phyloP scores from a whole-genome alignment of 805 yeast genomes.

The Kazachstania viticola region DNA sequence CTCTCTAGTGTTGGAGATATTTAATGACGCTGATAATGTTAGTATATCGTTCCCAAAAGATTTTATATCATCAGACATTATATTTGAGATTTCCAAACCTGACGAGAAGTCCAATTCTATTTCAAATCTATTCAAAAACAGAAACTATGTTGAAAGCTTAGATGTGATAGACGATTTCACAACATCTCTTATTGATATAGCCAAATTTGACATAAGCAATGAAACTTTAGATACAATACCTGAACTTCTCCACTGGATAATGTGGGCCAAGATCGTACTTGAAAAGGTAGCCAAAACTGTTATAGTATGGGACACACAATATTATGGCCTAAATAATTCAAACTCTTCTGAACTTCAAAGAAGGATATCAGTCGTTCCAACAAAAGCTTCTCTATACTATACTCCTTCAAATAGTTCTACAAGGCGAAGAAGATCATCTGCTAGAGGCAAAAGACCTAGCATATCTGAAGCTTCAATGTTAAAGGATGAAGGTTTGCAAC shows the following conservation, averaged over 20 bases:
- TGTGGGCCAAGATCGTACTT: slow-evolving; percentile 19
- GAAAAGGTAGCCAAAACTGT: slow-evolving; percentile 5
- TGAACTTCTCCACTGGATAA: slow-evolving; percentile 22
- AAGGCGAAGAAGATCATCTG: slow-evolving; percentile 21
- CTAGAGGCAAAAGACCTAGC: slow-evolving; percentile 20
- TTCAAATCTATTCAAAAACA: neutral
- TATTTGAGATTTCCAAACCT: slow-evolving; percentile 3
- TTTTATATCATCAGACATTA: slow-evolving; percentile 14
- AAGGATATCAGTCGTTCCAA: neutral
- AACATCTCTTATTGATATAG: slow-evolving; percentile 13
- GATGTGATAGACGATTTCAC: slow-evolving; percentile 22
- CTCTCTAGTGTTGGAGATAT: slow-evolving; percentile 17
- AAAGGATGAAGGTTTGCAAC: slow-evolving; percentile 26
- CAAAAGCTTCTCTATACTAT: no score
- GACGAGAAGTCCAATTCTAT: neutral
- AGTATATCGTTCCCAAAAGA: slow-evolving; percentile 19
- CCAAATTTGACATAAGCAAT: slow-evolving; percentile 22
- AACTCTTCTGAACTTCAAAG: neutral
- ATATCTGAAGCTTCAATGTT: slow-evolving; percentile 23
- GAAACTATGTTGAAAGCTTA: slow-evolving; percentile 5
- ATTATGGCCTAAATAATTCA: neutral
- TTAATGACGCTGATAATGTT: slow-evolving; percentile 1
- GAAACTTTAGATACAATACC: slow-evolving; percentile 19
- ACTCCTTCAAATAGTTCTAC: neutral
- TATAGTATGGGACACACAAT: no score